These are phyloP conservation scores for Trametes gibbosa DNA, from an alignment of 768 basidiomycete genomes.

Conservation along the genomic window DNA sequence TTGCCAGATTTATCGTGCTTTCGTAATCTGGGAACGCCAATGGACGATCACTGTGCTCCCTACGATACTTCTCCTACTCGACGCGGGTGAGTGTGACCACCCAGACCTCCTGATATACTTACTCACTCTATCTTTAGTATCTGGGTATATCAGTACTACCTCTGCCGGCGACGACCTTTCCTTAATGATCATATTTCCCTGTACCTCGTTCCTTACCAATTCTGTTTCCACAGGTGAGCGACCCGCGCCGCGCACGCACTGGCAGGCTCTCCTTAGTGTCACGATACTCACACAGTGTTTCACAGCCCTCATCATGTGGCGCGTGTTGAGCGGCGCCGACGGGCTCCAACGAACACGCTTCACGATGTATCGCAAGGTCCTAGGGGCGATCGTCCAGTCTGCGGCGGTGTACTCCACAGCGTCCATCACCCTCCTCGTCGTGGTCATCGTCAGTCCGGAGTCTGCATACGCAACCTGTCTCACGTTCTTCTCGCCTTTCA, in stretches of 20 bases:
- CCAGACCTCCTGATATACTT: not conserved
- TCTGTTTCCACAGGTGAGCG: not conserved
- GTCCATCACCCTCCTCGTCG: not conserved
- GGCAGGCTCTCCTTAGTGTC: not conserved
- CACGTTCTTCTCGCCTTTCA: not conserved
- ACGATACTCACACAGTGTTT: not conserved
- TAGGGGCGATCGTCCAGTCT: slow-evolving; percentile 8
- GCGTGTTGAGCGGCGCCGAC: not conserved
- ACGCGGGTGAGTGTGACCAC: not conserved
- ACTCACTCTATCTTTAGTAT: not conserved
- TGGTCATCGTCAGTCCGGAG: not conserved
- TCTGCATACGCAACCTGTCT: not conserved
- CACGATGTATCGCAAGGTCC: not conserved
- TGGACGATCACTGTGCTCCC: not conserved
- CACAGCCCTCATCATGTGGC: slow-evolving; percentile 3
- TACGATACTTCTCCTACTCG: not conserved
- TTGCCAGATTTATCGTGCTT: slow-evolving; percentile 5
- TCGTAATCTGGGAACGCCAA: not conserved
- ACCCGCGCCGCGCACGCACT: too few species aligned
- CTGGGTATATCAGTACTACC: not conserved
- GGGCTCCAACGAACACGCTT: not conserved
- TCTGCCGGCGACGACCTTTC: not conserved
- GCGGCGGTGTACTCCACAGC: slow-evolving; percentile 6
- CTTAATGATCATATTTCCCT: not conserved
- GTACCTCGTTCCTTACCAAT: not conserved